A percentile compares a stretch with the other conserved stretches of the same genome.
These are phyloP conservation scores for Oidiodendron maius DNA, from an alignment of 495 filamentous ascomycete species.

Conservation along the genomic window DNA sequence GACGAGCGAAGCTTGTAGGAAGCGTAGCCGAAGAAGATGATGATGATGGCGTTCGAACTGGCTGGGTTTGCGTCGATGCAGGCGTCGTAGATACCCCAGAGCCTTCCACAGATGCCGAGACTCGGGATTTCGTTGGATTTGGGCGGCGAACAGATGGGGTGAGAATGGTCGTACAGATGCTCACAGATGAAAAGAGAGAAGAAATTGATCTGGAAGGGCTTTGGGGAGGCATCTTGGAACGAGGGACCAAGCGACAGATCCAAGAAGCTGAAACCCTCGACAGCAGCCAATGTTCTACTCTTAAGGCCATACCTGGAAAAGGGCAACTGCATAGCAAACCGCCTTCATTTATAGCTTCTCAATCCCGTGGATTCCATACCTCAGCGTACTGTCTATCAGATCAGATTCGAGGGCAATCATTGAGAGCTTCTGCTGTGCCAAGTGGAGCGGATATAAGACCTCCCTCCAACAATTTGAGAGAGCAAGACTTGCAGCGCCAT, in stretches of 20 bases:
- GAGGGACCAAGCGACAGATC: slow-evolving; percentile 2
- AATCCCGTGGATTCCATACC: slow-evolving; percentile 14
- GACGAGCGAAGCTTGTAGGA: slow-evolving; percentile 69
- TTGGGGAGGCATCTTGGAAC: slow-evolving; percentile 44
- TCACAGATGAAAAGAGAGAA: slow-evolving; percentile 77
- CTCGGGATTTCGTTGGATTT: slow-evolving; percentile 63
- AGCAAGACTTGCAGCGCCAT: slow-evolving; percentile 3
- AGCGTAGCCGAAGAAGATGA: slow-evolving; percentile 35
- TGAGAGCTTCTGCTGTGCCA: too few relatives aligned
- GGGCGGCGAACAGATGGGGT: slow-evolving; percentile 50
- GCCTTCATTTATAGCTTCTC: slow-evolving; percentile 3
- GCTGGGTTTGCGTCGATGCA: slow-evolving; percentile 93
- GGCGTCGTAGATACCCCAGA: slow-evolving; percentile 55
- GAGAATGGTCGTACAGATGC: slow-evolving; percentile 81
- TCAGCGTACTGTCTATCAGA: slow-evolving; percentile 1
- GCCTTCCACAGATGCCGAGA: slow-evolving; percentile 30
- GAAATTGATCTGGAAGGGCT: slow-evolving; percentile 80
- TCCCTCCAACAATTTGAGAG: too few relatives aligned
- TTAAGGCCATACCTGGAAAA: background rate
- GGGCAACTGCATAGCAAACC: background rate
- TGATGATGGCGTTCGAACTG: slow-evolving; percentile 80
- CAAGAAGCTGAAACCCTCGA: background rate
- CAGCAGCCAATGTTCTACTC: background rate
- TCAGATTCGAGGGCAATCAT: background rate
- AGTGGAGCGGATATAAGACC: too few relatives aligned